Conservation (phyloP, 2,329 filamentous ascomycete genomes). For the Didymella lethalis region DNA sequence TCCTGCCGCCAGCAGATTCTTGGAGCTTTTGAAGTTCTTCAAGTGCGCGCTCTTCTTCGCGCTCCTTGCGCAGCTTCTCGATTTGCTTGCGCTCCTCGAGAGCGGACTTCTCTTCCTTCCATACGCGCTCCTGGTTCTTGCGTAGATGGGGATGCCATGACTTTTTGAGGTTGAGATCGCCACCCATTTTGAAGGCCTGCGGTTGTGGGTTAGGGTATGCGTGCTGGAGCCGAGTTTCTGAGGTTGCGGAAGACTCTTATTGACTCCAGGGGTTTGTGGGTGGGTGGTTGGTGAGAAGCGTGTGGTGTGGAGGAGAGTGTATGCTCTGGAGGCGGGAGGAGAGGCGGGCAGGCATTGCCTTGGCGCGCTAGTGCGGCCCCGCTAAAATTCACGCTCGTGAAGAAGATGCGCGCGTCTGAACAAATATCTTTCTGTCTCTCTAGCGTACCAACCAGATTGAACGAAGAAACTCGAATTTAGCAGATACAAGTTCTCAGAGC, state of each 20-base stretch:
- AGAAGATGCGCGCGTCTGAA: not conserved
- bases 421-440: not conserved
- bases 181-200: constrained; percentile 73
- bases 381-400: constrained; percentile 36
- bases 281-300: not conserved
- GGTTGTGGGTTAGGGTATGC: not conserved
- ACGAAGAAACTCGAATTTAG: not conserved
- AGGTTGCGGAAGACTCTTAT: not conserved
- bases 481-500: not conserved
- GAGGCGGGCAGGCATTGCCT: constrained; percentile 22
- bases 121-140: constrained; percentile 89
- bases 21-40: constrained; percentile 91
- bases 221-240: too few relatives aligned
- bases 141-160: constrained; percentile 88
- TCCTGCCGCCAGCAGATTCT: constrained; percentile 84
- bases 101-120: constrained; percentile 89
- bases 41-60: constrained; percentile 90
- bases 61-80: constrained; percentile 88
- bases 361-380: constrained; percentile 27
- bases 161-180: constrained; percentile 92
- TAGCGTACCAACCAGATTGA: not conserved
- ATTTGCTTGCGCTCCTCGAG: constrained; percentile 94
- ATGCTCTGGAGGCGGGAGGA: not conserved
- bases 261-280: not conserved
- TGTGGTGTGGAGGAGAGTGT: not conserved